Conservation (phyloP, 805 yeast genomes). For the Isabelozyma heimii region DNA sequence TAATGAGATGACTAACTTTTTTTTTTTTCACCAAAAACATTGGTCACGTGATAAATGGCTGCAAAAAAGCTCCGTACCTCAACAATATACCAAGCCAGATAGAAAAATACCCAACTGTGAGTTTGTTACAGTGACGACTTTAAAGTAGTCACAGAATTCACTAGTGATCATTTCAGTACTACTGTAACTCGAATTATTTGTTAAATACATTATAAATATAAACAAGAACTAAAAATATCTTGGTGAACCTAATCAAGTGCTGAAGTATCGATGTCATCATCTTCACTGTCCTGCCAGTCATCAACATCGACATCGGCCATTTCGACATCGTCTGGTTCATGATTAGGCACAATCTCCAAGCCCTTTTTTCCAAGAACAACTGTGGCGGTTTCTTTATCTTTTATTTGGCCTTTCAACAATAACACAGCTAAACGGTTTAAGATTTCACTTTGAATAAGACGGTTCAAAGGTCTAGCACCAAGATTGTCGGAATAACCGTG, state of each 20-base stretch:
- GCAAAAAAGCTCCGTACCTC: neutral
- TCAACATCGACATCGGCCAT: constrained; percentile 57
- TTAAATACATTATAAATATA: neutral
- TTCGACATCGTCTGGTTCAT: constrained; percentile 54
- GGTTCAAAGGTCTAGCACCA: constrained; percentile 95
- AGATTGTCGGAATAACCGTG: constrained; percentile 89
- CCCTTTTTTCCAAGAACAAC: constrained; percentile 61
- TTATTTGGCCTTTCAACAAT: constrained; percentile 80
- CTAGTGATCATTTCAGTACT: too few species aligned
- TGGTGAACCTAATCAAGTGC: constrained; percentile 14
- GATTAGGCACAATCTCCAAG: constrained; percentile 82
- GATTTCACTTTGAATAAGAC: constrained; percentile 85
- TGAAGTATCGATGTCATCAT: constrained; percentile 51
- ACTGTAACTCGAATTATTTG: neutral
- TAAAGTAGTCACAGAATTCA: too few species aligned
- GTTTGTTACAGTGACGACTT: too few species aligned
- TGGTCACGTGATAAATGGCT: neutral
- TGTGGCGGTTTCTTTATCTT: constrained; percentile 81
- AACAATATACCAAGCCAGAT: too few species aligned
- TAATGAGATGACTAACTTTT: neutral
- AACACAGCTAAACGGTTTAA: constrained; percentile 88
- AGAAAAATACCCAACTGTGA: too few species aligned
- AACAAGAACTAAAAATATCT: neutral
- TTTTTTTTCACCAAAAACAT: neutral
- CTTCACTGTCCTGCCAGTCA: constrained; percentile 58